Evolutionary conservation across 345 rosid genomes (phyloP).

Genomic region (Brassica napus): Da-Ae NC_063449.1:28706001-28706500

Average conservation of each 20-base stretch:
- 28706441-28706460: not conserved
- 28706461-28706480: not conserved
- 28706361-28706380: no score
- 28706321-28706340: not conserved
- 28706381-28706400: no score
- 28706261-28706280: not conserved
- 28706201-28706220: not conserved
- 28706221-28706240: not conserved
- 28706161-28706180: not conserved
- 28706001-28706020: conserved; percentile 36
- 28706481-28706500: not conserved
- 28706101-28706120: not conserved
- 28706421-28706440: not conserved
- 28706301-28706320: not conserved
- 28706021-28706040: no score
- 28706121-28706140: not conserved
- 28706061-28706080: no score
- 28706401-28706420: not conserved
- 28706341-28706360: no score
- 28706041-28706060: no score
- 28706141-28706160: not conserved
- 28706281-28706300: not conserved
- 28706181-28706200: not conserved
- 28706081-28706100: no score
- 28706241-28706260: not conserved